Percentiles rank a stretch among this genome's conserved stretches.
phyloP scores from a whole-genome alignment of 2,329 filamentous ascomycete species.

The Teratosphaeria zuluensis region DNA sequence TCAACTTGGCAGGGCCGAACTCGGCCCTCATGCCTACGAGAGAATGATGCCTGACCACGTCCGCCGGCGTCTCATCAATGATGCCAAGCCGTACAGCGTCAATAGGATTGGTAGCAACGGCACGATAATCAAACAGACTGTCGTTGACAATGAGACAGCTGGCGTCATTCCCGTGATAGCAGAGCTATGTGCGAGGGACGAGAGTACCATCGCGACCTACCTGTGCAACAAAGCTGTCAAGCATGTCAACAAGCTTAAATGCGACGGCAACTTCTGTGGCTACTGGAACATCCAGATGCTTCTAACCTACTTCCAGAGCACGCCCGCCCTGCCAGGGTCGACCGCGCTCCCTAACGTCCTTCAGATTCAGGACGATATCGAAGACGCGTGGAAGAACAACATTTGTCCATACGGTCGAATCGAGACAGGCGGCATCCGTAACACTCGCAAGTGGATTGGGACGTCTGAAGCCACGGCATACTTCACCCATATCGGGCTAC shows the following conservation, averaged over 20 bases:
- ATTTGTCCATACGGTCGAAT: slow-evolving; percentile 64
- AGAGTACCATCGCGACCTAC: slow-evolving; percentile 59
- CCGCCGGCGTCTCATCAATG: slow-evolving; percentile 31
- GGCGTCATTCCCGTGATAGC: slow-evolving; percentile 37
- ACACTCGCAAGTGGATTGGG: slow-evolving; percentile 92
- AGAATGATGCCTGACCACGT: slow-evolving; percentile 36
- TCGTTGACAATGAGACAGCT: slow-evolving; percentile 36
- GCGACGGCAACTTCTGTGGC: slow-evolving; percentile 85
- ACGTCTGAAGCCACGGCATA: slow-evolving; percentile 82
- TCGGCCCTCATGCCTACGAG: slow-evolving; percentile 40
- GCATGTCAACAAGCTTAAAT: slow-evolving; percentile 73
- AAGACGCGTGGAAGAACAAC: slow-evolving; percentile 76
- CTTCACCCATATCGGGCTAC: slow-evolving; percentile 55
- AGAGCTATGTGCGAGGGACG: slow-evolving; percentile 48
- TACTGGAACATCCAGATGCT: slow-evolving; percentile 95
- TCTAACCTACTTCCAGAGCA: slow-evolving; percentile 57
- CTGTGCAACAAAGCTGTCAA: slow-evolving; percentile 66
- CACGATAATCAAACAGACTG: slow-evolving; percentile 30
- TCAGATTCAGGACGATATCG: slow-evolving; percentile 75
- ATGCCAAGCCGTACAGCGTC: slow-evolving; percentile 28
- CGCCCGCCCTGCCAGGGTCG: slow-evolving; percentile 8
- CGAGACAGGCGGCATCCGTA: slow-evolving; percentile 77
- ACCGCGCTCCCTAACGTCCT: slow-evolving; percentile 60
- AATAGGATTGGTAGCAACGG: slow-evolving; percentile 36
- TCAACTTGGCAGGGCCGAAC: slow-evolving; percentile 29